Evolutionary conservation across 768 basidiomycete species (phyloP).

Genomic region (Rhodotorula paludigena): DNA sequence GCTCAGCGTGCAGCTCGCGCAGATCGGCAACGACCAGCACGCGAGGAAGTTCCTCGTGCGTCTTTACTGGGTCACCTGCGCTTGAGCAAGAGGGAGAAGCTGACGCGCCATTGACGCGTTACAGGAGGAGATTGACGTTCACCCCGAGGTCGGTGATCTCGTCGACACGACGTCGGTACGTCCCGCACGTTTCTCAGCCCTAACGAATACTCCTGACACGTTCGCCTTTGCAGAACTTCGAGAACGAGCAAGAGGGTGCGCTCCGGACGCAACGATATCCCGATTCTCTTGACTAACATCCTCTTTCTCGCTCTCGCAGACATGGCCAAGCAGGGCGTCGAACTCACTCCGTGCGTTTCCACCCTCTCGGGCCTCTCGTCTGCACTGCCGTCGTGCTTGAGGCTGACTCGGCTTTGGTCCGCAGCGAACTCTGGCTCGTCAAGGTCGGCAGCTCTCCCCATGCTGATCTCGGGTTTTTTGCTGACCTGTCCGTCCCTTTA

Average conservation of each 20-base stretch:
- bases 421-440: conserved; percentile 46
- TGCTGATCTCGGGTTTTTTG: not conserved
- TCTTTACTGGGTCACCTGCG: too few species aligned
- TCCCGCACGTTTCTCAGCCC: not conserved
- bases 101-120: too few species aligned
- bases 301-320: too few species aligned
- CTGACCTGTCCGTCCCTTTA: not conserved
- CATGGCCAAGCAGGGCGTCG: not conserved
- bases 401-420: not conserved
- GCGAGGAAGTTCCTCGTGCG: conserved; percentile 48
- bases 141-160: conserved; percentile 6
- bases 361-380: too few species aligned
- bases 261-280: too few species aligned
- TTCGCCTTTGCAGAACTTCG: conserved; percentile 41
- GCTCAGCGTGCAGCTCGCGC: conserved; percentile 43
- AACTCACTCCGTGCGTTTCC: not conserved
- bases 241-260: conserved; percentile 33
- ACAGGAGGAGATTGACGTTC: conserved; percentile 3
- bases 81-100: too few species aligned
- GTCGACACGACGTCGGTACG: not conserved
- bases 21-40: conserved; percentile 39
- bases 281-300: too few species aligned
- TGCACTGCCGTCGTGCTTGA: not conserved
- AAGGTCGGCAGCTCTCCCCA: conserved; percentile 37
- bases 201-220: conserved; percentile 45